Base-by-base conservation (phyloP, 2,329 filamentous ascomycete genomes). In the Xylariales sp. region DNA sequence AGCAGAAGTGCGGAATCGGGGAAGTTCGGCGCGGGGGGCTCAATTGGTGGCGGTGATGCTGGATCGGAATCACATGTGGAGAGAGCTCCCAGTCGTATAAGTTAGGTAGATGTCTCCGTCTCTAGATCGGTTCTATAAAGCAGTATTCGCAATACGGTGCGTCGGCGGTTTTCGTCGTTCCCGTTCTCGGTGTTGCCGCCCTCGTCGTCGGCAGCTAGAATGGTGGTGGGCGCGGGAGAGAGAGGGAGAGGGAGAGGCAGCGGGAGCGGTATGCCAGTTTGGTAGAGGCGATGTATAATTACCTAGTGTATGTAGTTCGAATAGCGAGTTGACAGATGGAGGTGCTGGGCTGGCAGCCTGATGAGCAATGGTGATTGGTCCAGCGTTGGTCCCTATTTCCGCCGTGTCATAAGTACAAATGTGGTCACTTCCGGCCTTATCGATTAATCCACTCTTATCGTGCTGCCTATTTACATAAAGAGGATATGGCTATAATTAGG, bases 371-470 rank as follows among this genome's bases (percentile, higher is more conserved):
- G 48, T 58, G 12, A 66, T 70, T 69, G 66, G 68, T 48, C 32
- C 32, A 28, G 30, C 12, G 8, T 30, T 52, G 46, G 61, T 32
- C 36, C 58, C 65, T 59, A 54, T 67, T 53, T 45, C 54, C 58
- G 34, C 43, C 41, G 49, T 41, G 46, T 5, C 28, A 43, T 36
- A 68, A 52, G 56, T 58, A 65, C 43, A 65, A 28, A 66, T 69
- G 62, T 70, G 65, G 65, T 65, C 65, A 70, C 56, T 65, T 68
- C 45, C 12, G 39, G 41, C 36, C 56, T 69, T 69, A 69, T 69
- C 67, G 53, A 49, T 62, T 45, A 8, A 10, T 46, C 32, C 48
- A 54, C 32, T 3, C 50, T 55, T 65, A 65, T 61, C 36, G 43
- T 9, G 8, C n/a, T 28, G 8, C n/a, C 18, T 60, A 63, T 67